These are phyloP conservation scores for Chenopodium quinoa DNA, from an alignment of 148 eudicot species.

Conservation along the genomic window DNA sequence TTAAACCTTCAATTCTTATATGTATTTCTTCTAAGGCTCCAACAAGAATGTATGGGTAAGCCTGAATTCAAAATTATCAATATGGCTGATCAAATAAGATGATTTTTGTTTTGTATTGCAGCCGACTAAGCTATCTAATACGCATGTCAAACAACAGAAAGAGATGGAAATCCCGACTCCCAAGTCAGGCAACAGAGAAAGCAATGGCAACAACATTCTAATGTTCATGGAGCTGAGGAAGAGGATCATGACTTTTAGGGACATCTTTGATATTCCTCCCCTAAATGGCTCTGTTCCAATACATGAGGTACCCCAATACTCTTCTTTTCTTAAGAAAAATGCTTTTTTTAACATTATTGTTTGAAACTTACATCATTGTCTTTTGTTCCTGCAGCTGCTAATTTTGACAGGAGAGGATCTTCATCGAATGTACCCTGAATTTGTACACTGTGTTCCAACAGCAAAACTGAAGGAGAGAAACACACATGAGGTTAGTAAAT, in stretches of 20 bases:
- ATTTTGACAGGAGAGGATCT: slow-evolving; percentile 73
- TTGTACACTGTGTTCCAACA: slow-evolving; percentile 41
- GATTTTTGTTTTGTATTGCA: slow-evolving; percentile 11
- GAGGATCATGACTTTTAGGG: slow-evolving; percentile 67
- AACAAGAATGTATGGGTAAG: not conserved
- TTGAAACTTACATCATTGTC: not conserved
- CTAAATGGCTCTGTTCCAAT: slow-evolving; percentile 59
- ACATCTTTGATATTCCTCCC: slow-evolving; percentile 79
- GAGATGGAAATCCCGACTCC: slow-evolving; percentile 36
- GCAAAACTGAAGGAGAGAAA: slow-evolving; percentile 56
- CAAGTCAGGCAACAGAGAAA: slow-evolving; percentile 37
- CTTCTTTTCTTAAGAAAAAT: not conserved
- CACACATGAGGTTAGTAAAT: slow-evolving; percentile 55
- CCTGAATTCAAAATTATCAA: no score
- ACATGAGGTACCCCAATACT: slow-evolving; percentile 49
- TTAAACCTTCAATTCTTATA: not conserved
- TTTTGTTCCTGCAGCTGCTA: slow-evolving; percentile 49
- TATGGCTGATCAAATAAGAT: not conserved
- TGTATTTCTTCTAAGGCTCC: not conserved
- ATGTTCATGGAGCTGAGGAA: slow-evolving; percentile 64
- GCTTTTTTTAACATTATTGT: not conserved
- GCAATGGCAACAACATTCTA: slow-evolving; percentile 40
- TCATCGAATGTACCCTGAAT: slow-evolving; percentile 67
- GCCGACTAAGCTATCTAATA: slow-evolving; percentile 30
- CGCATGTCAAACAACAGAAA: slow-evolving; percentile 33